Conservation (phyloP, 2,329 filamentous ascomycete species). For the Teratosphaeriaceae sp. region DNA sequence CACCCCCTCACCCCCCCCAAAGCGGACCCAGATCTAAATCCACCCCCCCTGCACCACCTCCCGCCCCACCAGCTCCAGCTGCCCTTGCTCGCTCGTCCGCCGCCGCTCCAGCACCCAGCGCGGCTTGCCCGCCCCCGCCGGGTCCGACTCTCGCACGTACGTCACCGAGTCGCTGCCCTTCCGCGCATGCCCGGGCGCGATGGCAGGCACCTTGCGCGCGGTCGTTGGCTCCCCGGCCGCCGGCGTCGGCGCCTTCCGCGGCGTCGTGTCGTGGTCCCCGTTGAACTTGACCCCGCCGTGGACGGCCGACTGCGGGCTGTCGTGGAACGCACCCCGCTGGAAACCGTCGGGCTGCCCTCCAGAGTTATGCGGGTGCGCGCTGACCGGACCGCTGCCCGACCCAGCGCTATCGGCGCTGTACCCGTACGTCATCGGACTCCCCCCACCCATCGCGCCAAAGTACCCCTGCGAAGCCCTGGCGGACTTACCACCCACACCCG, state of each 20-base stretch:
- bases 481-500: slow-evolving; percentile 2
- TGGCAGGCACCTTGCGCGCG: slow-evolving; percentile 14
- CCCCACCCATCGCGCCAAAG: slow-evolving; percentile 10
- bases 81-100: slow-evolving; percentile 57
- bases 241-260: slow-evolving; percentile 9
- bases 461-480: slow-evolving; percentile 7
- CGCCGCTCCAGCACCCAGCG: slow-evolving; percentile 66
- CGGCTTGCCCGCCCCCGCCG: slow-evolving; percentile 48
- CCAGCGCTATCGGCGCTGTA: slow-evolving; percentile 17
- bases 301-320: slow-evolving; percentile 7
- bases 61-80: slow-evolving; percentile 58
- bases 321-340: slow-evolving; percentile 2
- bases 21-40: slow-evolving; percentile 22
- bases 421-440: slow-evolving; percentile 19
- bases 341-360: background rate
- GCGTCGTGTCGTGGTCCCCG: slow-evolving; percentile 14
- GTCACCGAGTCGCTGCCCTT: slow-evolving; percentile 58
- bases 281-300: background rate
- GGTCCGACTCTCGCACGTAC: slow-evolving; percentile 57
- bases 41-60: slow-evolving; percentile 55
- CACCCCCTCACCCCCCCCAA: too few species aligned
- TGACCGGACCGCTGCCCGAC: slow-evolving; percentile 10
- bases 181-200: slow-evolving; percentile 20
- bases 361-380: background rate
- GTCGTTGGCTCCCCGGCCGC: slow-evolving; percentile 10